Conservation (phyloP, 352 stramenopile genomes). For the Phytopythium boreale region DNA sequence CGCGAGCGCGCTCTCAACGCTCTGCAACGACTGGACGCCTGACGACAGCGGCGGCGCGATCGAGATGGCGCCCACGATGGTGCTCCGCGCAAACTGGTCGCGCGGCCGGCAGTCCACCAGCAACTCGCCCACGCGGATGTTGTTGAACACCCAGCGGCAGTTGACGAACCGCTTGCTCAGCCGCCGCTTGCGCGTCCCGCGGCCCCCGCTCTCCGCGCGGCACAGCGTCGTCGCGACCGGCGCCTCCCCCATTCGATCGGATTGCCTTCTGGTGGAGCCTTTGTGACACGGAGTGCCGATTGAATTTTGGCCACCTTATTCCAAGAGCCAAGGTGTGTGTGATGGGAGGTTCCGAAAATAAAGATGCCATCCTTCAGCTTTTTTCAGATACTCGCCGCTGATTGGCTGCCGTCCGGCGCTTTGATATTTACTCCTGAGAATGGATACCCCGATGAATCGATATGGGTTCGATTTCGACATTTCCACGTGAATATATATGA, state of each 20-base stretch:
- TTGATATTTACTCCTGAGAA: background rate
- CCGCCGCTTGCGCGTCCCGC: conserved; percentile 11
- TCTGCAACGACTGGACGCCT: conserved; percentile 12
- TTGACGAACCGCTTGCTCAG: conserved; percentile 32
- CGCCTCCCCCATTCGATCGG: conserved; percentile 3
- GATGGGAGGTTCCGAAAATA: conserved; percentile 4
- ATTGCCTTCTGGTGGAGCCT: too few species aligned
- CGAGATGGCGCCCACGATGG: conserved; percentile 49
- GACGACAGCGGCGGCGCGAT: conserved; percentile 32
- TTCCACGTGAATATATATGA: background rate
- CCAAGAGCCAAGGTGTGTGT: background rate
- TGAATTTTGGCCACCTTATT: background rate
- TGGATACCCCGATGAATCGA: background rate
- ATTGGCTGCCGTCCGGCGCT: background rate
- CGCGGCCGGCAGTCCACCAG: conserved; percentile 49
- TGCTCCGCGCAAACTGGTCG: conserved; percentile 29
- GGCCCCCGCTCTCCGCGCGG: background rate
- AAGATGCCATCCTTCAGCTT: background rate
- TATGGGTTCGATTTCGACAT: background rate
- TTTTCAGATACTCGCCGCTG: background rate
- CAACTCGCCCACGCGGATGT: conserved; percentile 58
- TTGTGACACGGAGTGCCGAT: background rate
- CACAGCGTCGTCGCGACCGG: background rate
- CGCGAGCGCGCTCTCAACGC: conserved; percentile 14
- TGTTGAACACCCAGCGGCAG: conserved; percentile 73